Evolutionary conservation across 768 basidiomycete genomes (phyloP).

Genomic region (Omphalotus guepiniiformis): DNA sequence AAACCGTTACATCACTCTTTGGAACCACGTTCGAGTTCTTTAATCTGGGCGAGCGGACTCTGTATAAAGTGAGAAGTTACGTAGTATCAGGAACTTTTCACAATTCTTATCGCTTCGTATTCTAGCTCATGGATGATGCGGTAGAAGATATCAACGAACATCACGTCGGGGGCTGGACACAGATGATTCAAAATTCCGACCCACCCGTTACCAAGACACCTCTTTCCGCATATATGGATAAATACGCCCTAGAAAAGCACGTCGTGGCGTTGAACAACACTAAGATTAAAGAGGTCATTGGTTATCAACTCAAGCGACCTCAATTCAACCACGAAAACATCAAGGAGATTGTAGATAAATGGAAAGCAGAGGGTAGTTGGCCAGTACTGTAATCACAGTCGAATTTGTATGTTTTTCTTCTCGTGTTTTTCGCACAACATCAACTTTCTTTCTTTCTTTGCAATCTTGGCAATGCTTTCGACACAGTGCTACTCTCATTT

Average conservation of each 20-base stretch:
- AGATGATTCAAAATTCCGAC: conserved; percentile 69
- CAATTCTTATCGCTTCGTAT: not conserved
- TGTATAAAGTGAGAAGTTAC: conserved; percentile 51
- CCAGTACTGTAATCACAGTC: conserved; percentile 31
- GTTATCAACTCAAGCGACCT: conserved; percentile 63
- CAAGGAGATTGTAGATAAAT: conserved; percentile 72
- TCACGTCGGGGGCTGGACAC: conserved; percentile 78
- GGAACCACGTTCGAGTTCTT: conserved; percentile 81
- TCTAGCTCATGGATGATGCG: conserved; percentile 59
- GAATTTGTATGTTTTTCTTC: not conserved
- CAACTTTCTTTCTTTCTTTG: not conserved
- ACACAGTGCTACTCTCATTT: conserved; percentile 4
- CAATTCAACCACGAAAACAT: conserved; percentile 57
- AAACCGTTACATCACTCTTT: conserved; percentile 65
- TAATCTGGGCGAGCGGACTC: conserved; percentile 59
- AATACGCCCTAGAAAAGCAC: conserved; percentile 66
- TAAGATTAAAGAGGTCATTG: conserved; percentile 72
- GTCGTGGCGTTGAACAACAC: conserved; percentile 61
- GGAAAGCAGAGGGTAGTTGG: conserved; percentile 69
- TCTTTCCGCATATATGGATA: conserved; percentile 76
- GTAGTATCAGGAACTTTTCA: not conserved
- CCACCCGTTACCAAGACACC: conserved; percentile 72
- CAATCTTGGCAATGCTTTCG: conserved; percentile 5
- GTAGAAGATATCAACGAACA: conserved; percentile 84
- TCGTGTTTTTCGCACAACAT: not conserved